Evolutionary conservation across 2,329 filamentous ascomycete genomes (phyloP), one percentile per base, ranked within the genome.

Genomic region (Aspergillus sp.): DNA sequence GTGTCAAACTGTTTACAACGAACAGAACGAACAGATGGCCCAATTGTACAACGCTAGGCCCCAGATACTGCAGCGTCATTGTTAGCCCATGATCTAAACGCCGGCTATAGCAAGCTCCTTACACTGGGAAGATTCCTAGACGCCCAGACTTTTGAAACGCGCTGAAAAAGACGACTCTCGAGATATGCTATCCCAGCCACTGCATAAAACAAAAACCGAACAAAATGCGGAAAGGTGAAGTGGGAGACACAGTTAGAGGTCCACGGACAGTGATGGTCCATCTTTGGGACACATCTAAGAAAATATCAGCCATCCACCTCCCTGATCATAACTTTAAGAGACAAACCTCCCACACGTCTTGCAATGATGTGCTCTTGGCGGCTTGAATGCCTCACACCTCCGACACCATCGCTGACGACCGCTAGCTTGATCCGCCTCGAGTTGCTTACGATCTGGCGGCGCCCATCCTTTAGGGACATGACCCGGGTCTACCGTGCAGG

Each of bases 251-350:
- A 88, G 66, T 88, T 88, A 35, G 75, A 77, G 23, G 85, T 87
- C 86, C 86, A 88, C 6, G 85, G 84, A 68, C 86, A 88, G 68
- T 88, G 86, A 67, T 87, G 84, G 68, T 87, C 84, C 84, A 86
- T 86, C 70, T 86, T 86, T 1, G 83, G 83, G 50, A 87, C 82
- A 64, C 84, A 86, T 73, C 83, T 85, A 50, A 37, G 15, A 24
- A 14, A 17, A n/a, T 11, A 50, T 68, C 17, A 68, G 61, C 48
- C 37, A 31, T 23, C 7, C 8, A 12, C 12, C 2, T 19, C 17
- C 17, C 27, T 9, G 9, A 6, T n/a, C 2, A 9, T 19, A 31
- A 9, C 2, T 12, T 33, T 15, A 31, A 15, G 3, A 44, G 4
- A 14, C 48, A 11, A 12, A 84, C 85, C 84, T 82, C 69, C 80